These are phyloP conservation scores for Ogataea ganodermae DNA, from an alignment of 805 yeast species.

Conservation along the genomic window DNA sequence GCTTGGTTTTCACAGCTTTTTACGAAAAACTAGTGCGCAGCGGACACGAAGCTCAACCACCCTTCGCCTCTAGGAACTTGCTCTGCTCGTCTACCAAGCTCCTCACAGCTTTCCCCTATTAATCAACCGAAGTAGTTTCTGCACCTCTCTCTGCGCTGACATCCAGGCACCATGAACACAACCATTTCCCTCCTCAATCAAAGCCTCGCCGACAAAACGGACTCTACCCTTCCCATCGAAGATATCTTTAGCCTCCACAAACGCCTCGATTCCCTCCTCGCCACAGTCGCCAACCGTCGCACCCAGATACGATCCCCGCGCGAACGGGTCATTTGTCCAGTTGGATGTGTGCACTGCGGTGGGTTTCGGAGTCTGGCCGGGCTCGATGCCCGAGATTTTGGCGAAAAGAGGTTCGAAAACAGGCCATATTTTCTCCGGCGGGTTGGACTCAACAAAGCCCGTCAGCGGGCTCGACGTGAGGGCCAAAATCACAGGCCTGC, in stretches of 20 bases:
- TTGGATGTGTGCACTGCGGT: constrained; percentile 37
- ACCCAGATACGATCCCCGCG: constrained; percentile 48
- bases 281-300: constrained; percentile 31
- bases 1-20: background rate
- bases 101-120: constrained; percentile 28
- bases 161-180: constrained; percentile 62
- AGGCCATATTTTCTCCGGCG: constrained; percentile 45
- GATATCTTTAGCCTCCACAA: constrained; percentile 43
- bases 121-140: constrained; percentile 23
- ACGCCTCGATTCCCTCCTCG: constrained; percentile 37
- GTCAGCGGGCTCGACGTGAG: constrained; percentile 54
- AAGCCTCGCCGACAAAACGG: constrained; percentile 61
- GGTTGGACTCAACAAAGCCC: constrained; percentile 44
- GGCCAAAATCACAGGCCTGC: constrained; percentile 44
- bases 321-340: constrained; percentile 55
- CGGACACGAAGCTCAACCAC: too few species aligned
- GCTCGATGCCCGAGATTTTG: constrained; percentile 30
- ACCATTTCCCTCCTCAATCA: constrained; percentile 53
- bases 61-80: too few species aligned
- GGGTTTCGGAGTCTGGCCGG: constrained; percentile 18
- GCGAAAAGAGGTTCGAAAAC: constrained; percentile 46
- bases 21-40: too few species aligned
- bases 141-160: constrained; percentile 52
- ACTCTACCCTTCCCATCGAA: constrained; percentile 40
- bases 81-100: background rate